phyloP scores from a whole-genome alignment of 2,329 filamentous ascomycete species.

The Ceratocystiopsis sp. region DNA sequence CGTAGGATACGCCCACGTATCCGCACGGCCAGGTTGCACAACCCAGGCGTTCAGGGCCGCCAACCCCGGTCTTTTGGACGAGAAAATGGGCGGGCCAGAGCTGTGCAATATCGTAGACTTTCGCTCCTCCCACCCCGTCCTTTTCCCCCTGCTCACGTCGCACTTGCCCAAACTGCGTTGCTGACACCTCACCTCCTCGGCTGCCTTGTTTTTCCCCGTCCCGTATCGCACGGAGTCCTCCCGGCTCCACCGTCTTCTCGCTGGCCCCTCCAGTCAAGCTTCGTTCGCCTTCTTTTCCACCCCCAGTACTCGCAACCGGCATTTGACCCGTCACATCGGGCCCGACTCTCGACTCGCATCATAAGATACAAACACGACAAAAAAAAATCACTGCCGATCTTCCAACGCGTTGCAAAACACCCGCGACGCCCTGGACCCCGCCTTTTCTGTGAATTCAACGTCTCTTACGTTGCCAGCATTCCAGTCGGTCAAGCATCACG shows the following conservation, averaged over 20 bases:
- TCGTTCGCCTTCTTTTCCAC: background rate
- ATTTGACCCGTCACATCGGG: too few relatives aligned
- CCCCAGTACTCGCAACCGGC: background rate
- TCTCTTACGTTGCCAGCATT: background rate
- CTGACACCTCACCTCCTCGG: background rate
- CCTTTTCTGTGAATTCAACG: background rate
- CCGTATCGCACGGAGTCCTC: conserved; percentile 1
- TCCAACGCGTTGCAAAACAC: background rate
- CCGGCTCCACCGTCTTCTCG: conserved; percentile 4
- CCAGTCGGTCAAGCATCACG: too few relatives aligned
- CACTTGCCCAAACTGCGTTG: background rate
- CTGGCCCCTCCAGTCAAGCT: background rate
- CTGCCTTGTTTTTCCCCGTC: conserved; percentile 5
- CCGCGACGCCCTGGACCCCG: background rate
- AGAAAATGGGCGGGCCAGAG: too few relatives aligned
- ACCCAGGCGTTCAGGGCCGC: too few relatives aligned
- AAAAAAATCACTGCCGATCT: background rate
- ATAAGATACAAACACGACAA: too few relatives aligned
- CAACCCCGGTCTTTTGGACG: too few relatives aligned
- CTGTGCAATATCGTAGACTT: too few relatives aligned
- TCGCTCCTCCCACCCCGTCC: too few relatives aligned
- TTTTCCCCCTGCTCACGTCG: too few relatives aligned
- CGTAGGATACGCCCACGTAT: too few relatives aligned
- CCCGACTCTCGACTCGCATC: too few relatives aligned
- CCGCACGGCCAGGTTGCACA: too few relatives aligned